phyloP scores from a whole-genome alignment of 306 rosid species.

The Casuarina glauca region DNA sequence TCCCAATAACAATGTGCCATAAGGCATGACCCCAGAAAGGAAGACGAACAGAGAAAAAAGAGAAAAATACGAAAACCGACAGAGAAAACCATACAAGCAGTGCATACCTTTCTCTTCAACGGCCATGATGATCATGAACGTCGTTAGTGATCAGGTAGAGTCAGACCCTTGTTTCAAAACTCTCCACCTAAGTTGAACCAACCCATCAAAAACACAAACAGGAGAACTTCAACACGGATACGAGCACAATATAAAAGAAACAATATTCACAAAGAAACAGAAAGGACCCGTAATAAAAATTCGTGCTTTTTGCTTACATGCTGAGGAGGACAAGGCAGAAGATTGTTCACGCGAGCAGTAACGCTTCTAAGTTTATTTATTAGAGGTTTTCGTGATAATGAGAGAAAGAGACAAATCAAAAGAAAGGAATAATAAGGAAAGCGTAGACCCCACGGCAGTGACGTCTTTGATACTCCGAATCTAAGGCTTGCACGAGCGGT shows the following conservation, averaged over 20 bases:
- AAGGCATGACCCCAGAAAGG: not conserved
- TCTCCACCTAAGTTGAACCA: slow-evolving; percentile 10
- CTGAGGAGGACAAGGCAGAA: not conserved
- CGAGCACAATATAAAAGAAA: not conserved
- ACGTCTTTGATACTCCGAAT: not conserved
- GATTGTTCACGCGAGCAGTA: not conserved
- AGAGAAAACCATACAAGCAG: not conserved
- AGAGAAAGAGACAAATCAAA: not conserved
- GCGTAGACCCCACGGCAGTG: slow-evolving; percentile 2
- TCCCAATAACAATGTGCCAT: not conserved
- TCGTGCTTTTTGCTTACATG: not conserved
- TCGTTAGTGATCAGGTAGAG: not conserved
- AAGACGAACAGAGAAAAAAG: not conserved
- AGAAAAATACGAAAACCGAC: not conserved
- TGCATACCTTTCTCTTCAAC: slow-evolving; percentile 15
- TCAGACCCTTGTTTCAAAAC: slow-evolving; percentile 16
- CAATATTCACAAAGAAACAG: not conserved
- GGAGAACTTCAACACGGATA: not conserved
- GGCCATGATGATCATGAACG: slow-evolving; percentile 13
- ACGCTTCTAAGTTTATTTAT: not conserved
- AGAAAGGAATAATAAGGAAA: not conserved
- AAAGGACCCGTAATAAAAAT: not conserved
- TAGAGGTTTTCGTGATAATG: not conserved
- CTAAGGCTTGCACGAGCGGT: not conserved
- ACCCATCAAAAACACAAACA: not conserved